phyloP scores from a whole-genome alignment of 1,284 basidiomycete genomes.

The Cutaneotrichosporon arboriforme region DNA sequence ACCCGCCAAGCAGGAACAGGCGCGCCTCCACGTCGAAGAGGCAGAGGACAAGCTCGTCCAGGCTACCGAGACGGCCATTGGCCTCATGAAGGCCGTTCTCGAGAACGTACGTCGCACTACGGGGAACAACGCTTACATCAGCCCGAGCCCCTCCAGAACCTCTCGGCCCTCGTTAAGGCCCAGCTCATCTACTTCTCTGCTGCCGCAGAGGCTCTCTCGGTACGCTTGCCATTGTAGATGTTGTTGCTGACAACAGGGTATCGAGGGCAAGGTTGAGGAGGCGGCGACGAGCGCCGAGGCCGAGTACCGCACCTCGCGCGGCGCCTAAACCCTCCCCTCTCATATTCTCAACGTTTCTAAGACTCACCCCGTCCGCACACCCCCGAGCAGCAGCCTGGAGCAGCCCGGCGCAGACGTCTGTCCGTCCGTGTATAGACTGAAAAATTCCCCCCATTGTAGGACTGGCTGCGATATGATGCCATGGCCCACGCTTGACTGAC shows the following conservation, averaged over 20 bases:
- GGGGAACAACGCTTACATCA: slow-evolving; percentile 38
- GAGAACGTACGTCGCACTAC: slow-evolving; percentile 68
- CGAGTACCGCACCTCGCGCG: slow-evolving; percentile 67
- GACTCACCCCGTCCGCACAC: background rate
- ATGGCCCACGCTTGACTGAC: background rate
- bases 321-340: slow-evolving; percentile 25
- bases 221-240: background rate
- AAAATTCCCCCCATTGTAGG: background rate
- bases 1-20: slow-evolving; percentile 77
- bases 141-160: slow-evolving; percentile 92
- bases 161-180: slow-evolving; percentile 87
- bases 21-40: slow-evolving; percentile 78
- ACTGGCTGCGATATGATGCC: background rate
- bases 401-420: too few relatives aligned
- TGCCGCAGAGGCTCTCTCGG: slow-evolving; percentile 74
- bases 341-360: background rate
- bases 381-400: background rate
- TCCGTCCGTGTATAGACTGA: background rate
- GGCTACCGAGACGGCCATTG: slow-evolving; percentile 96
- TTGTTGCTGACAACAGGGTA: slow-evolving; percentile 35
- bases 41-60: slow-evolving; percentile 94
- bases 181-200: slow-evolving; percentile 76
- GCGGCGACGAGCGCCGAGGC: slow-evolving; percentile 82
- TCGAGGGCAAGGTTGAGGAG: slow-evolving; percentile 86
- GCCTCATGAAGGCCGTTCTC: slow-evolving; percentile 93